A percentile compares a stretch with the other conserved stretches of the same genome.
Evolutionary conservation across 257 asterid genomes (phyloP).

Genomic region (Ajuga chamaepitys): DNA sequence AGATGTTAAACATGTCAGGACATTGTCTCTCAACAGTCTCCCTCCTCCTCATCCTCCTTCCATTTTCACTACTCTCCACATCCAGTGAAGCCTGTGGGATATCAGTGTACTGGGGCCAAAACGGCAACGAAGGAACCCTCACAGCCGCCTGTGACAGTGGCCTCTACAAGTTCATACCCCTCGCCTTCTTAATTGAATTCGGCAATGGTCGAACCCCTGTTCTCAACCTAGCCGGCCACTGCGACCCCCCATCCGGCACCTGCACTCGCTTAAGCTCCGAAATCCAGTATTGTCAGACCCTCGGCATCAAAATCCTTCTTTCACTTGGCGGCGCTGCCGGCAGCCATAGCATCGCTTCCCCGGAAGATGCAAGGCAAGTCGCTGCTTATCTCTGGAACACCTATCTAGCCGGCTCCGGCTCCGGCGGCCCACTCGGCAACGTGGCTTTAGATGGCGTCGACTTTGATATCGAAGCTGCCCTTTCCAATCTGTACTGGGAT

Average conservation of each 20-base stretch:
- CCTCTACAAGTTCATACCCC: conserved; percentile 31
- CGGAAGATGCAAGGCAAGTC: conserved; percentile 28
- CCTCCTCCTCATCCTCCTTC: neutral
- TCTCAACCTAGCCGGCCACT: conserved; percentile 56
- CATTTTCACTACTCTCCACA: neutral
- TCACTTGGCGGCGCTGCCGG: conserved; percentile 39
- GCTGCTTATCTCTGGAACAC: conserved; percentile 38
- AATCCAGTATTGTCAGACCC: conserved; percentile 22
- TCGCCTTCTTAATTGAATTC: conserved; percentile 36
- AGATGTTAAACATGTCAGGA: no score
- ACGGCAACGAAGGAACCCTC: conserved; percentile 37
- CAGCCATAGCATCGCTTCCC: conserved; percentile 24
- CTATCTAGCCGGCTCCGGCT: conserved; percentile 31
- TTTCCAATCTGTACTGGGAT: conserved; percentile 29
- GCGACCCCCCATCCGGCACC: conserved; percentile 19
- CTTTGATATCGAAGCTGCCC: conserved; percentile 31
- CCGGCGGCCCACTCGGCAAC: conserved; percentile 38
- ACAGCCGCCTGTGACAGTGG: conserved; percentile 33
- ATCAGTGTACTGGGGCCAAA: conserved; percentile 64
- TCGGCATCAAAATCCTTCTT: conserved; percentile 27
- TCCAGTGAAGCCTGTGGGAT: conserved; percentile 32
- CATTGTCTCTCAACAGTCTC: no score
- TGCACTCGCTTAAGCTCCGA: conserved; percentile 21
- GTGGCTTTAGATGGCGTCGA: conserved; percentile 45
- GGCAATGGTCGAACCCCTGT: conserved; percentile 36